Evolutionary conservation across 2,329 filamentous ascomycete genomes (phyloP), one percentile per base, ranked within the genome.

Genomic region (Aspergillus carbonarius): DNA sequence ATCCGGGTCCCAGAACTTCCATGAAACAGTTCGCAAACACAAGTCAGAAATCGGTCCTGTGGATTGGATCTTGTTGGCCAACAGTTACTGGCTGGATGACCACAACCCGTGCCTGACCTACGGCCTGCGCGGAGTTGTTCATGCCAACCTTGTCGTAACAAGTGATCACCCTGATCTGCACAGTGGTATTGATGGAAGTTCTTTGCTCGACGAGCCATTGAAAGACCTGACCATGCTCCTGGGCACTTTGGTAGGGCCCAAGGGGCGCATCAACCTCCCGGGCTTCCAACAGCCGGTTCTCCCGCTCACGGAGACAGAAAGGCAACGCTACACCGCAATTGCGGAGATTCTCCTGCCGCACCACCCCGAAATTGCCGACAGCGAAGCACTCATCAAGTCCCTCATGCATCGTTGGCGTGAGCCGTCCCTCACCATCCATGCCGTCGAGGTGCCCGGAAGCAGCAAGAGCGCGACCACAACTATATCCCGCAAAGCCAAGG

Each of bases 41-140:
- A 96, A 96, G 74, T 82, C 88, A 13, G 82, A 91, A 23, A 96
- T 99, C 66, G 95, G 95, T 1, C 82, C 91, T 9, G 87, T 99
- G 2, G 93, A 99, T 75, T 98, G 95, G 81, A 95, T 99, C 56
- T 79, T 99, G 32, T 81, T 99, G 37, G 93, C 95, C 20, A 99
- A 99, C 79, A 97, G 93, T 76, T 99, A 99, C 79, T 99, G 95
- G 95, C 83, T 99, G 1, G 92, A 98, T 70, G 93, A 99, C 70
- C 89, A 96, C 65, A 92, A 96, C 2, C 95, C 95, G 0, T 99
- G 95, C 72, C 79, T 99, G 58, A 99, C 95, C 0, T 99, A 99
- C 62, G 95, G 95, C 1, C 83, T 98, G 6, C 87, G 95, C 50
- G 95, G 95, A 23, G 93, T 99, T 25, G 88, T 99, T 20, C 93